Conservation (phyloP, 140 eudicot genomes). For the Anethum foeniculum region DNA sequence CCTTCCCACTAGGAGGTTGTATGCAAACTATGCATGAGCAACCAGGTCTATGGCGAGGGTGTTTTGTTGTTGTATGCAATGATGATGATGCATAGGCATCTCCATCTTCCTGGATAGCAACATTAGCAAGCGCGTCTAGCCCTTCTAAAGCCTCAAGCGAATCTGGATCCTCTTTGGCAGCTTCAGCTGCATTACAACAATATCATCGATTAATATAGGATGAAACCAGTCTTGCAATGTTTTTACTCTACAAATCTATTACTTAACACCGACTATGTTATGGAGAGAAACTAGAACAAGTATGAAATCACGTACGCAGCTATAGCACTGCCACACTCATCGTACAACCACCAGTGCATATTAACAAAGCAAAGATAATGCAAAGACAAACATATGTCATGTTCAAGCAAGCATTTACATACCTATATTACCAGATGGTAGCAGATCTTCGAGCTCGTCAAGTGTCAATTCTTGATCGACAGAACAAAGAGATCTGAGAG, state of each 20-base stretch:
- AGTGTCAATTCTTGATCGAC: slow-evolving; percentile 41
- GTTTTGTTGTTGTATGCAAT: slow-evolving; percentile 37
- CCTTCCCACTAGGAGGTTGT: slow-evolving; percentile 56
- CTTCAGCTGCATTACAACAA: slow-evolving; percentile 25
- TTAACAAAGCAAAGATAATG: not conserved
- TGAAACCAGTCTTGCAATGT: not conserved
- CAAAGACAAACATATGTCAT: not conserved
- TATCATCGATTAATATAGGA: not conserved
- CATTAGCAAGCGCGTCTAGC: slow-evolving; percentile 37
- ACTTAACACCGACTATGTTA: not conserved
- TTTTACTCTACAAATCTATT: not conserved
- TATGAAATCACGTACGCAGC: not conserved
- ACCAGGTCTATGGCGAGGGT: slow-evolving; percentile 63
- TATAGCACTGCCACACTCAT: not conserved
- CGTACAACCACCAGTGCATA: not conserved
- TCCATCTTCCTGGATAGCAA: slow-evolving; percentile 42
- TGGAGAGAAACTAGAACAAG: not conserved
- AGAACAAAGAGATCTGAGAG: slow-evolving; percentile 48
- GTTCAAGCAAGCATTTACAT: slow-evolving; percentile 16
- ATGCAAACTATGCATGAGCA: slow-evolving; percentile 67
- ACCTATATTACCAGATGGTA: slow-evolving; percentile 37
- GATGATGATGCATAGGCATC: slow-evolving; percentile 19
- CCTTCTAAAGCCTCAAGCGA: slow-evolving; percentile 35
- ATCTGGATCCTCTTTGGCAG: slow-evolving; percentile 26
- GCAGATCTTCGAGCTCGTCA: slow-evolving; percentile 35